phyloP scores from a whole-genome alignment of 257 asterid genomes.

The Fraxinus americana region DNA sequence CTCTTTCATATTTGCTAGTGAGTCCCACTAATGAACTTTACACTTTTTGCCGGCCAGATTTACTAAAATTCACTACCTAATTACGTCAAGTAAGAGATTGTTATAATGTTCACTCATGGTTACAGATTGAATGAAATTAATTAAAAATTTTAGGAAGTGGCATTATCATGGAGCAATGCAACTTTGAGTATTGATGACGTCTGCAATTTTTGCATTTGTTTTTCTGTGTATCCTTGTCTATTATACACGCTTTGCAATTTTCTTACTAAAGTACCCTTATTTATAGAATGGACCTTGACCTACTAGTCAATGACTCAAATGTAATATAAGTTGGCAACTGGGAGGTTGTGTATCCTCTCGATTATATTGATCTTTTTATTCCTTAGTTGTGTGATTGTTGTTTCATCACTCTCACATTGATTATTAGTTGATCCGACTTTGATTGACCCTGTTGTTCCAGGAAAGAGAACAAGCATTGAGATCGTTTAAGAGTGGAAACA shows the following conservation, averaged over 20 bases:
- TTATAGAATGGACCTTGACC: background rate
- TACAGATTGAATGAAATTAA: background rate
- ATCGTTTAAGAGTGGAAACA: conserved; percentile 78
- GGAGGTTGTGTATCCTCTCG: background rate
- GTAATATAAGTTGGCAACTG: background rate
- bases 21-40: background rate
- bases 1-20: background rate
- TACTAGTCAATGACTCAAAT: background rate
- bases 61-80: background rate
- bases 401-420: background rate
- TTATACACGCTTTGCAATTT: background rate
- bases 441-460: conserved; percentile 40
- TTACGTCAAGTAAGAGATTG: background rate
- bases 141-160: background rate
- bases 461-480: conserved; percentile 80
- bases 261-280: background rate
- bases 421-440: background rate
- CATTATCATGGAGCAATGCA: background rate
- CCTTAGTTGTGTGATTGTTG: background rate
- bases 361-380: background rate
- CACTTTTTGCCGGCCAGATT: background rate
- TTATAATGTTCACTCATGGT: background rate
- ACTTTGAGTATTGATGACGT: background rate
- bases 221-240: background rate
- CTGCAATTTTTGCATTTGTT: background rate